phyloP scores from a whole-genome alignment of 768 basidiomycete genomes.

The Postia placenta region DNA sequence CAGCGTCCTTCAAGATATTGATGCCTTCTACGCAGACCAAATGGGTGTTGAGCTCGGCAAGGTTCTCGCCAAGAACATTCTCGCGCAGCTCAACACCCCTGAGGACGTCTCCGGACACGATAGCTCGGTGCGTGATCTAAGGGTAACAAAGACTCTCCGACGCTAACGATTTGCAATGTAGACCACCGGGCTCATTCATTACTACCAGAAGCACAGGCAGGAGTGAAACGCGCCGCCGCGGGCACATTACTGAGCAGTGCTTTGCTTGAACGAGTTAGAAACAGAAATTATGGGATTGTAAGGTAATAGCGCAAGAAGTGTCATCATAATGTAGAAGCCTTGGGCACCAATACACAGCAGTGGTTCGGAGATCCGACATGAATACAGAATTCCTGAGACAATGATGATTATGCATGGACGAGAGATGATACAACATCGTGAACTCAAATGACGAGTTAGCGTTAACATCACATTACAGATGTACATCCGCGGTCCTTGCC shows the following conservation, averaged over 20 bases:
- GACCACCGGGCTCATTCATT: constrained; percentile 96
- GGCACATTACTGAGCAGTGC: background rate
- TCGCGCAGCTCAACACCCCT: constrained; percentile 78
- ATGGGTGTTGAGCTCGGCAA: constrained; percentile 99
- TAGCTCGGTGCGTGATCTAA: constrained; percentile 48
- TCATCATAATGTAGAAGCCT: background rate
- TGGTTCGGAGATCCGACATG: too few relatives aligned
- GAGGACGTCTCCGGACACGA: constrained; percentile 84
- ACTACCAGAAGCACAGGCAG: constrained; percentile 87
- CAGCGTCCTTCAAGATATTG: too few relatives aligned
- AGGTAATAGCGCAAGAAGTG: background rate
- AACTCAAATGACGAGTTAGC: too few relatives aligned
- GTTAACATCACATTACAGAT: too few relatives aligned
- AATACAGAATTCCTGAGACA: too few relatives aligned
- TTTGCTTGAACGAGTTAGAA: too few relatives aligned
- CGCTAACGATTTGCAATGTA: too few relatives aligned
- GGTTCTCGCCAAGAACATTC: constrained; percentile 93
- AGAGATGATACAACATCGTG: too few relatives aligned
- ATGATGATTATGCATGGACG: too few relatives aligned
- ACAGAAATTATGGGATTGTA: background rate
- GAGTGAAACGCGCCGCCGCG: constrained; percentile 38
- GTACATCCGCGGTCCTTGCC: too few relatives aligned
- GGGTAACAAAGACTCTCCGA: too few relatives aligned
- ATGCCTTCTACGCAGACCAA: constrained; percentile 57
- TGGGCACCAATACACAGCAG: too few relatives aligned